Evolutionary conservation across 148 eudicot species (phyloP).

Genomic region (Beta vulgaris): DNA sequence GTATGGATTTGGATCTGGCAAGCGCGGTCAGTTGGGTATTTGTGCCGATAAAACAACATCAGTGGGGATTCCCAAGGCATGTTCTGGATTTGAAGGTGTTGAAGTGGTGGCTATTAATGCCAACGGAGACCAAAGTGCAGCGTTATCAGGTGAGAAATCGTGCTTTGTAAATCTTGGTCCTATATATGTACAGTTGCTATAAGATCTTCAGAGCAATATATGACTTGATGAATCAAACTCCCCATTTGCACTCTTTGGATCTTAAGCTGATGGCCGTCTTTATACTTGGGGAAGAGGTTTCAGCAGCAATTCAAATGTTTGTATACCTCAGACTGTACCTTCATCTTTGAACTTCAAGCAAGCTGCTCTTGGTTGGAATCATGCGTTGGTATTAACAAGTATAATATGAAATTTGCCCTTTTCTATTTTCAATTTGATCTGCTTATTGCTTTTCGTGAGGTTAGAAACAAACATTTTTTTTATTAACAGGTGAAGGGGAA

Average conservation of each 20-base stretch:
- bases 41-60: constrained; percentile 51
- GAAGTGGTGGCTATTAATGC: constrained; percentile 48
- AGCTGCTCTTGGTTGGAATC: constrained; percentile 91
- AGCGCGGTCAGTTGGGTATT: constrained; percentile 88
- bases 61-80: constrained; percentile 47
- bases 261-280: constrained; percentile 59
- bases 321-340: constrained; percentile 39
- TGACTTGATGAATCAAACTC: background rate
- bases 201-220: no score
- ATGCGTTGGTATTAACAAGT: constrained; percentile 74
- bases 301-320: constrained; percentile 40
- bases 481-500: constrained; percentile 53
- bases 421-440: background rate
- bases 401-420: background rate
- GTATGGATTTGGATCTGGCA: constrained; percentile 84
- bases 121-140: constrained; percentile 96
- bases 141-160: constrained; percentile 56
- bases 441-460: background rate
- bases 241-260: background rate
- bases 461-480: background rate
- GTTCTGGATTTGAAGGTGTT: constrained; percentile 47
- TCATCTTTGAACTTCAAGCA: constrained; percentile 45
- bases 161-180: background rate
- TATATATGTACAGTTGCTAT: background rate
- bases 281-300: constrained; percentile 93